Evolutionary conservation across 345 rosid genomes (phyloP).

Genomic region (Eutrema japonicum): DNA sequence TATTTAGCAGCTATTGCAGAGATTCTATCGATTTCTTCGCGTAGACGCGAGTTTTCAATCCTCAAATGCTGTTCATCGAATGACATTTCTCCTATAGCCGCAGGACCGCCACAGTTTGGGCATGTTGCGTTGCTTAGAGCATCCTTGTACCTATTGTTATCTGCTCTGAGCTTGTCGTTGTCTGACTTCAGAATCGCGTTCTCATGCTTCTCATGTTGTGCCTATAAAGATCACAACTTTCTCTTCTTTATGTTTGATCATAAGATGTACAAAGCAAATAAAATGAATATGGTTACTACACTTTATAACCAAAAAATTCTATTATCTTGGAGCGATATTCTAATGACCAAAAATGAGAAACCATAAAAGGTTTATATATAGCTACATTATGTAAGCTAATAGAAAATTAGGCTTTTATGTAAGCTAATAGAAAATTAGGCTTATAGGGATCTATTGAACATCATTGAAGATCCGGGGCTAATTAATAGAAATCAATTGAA

Average conservation of each 20-base stretch:
- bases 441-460: neutral
- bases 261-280: neutral
- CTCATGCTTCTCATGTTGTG: slow-evolving; percentile 88
- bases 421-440: neutral
- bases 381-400: neutral
- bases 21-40: slow-evolving; percentile 92
- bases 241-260: neutral
- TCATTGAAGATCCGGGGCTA: neutral
- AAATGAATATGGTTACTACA: neutral
- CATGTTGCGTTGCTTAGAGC: slow-evolving; percentile 79
- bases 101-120: slow-evolving; percentile 87
- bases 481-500: slow-evolving; percentile 2
- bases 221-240: slow-evolving; percentile 45
- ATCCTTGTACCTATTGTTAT: slow-evolving; percentile 78
- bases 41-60: slow-evolving; percentile 82
- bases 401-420: neutral
- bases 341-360: no score
- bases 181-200: slow-evolving; percentile 78
- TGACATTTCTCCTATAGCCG: slow-evolving; percentile 90
- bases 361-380: neutral
- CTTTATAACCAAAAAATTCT: neutral
- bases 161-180: slow-evolving; percentile 84
- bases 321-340: neutral
- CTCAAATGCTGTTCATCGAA: slow-evolving; percentile 97
- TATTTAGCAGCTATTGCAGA: slow-evolving; percentile 85